Conservation (phyloP, 2,329 filamentous ascomycete species). For the Claviceps humidiphila region DNA sequence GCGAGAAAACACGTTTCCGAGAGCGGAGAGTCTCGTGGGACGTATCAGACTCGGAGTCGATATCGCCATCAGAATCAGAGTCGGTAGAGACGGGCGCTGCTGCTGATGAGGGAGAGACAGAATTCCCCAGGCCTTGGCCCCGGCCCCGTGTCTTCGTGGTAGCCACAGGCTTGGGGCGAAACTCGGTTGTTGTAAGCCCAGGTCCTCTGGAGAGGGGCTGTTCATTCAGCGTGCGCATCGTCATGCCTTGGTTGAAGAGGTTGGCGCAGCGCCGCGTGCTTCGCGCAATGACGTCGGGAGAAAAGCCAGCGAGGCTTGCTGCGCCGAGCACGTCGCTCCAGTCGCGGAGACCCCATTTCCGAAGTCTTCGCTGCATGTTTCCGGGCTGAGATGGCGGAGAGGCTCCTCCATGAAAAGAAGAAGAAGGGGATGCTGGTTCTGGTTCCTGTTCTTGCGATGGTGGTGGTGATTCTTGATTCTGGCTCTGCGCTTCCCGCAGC, state of each 20-base stretch:
- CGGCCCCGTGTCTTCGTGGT: not conserved
- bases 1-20: no score
- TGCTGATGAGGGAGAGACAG: constrained; percentile 7
- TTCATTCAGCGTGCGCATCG: constrained; percentile 41
- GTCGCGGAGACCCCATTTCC: constrained; percentile 43
- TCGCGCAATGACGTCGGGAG: constrained; percentile 49
- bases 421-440: not conserved
- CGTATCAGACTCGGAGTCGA: constrained; percentile 16
- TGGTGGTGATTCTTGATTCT: not conserved
- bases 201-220: constrained; percentile 11
- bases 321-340: constrained; percentile 79
- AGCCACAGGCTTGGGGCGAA: constrained; percentile 16
- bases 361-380: constrained; percentile 15
- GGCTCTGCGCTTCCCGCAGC: not conserved
- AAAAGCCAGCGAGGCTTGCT: constrained; percentile 62
- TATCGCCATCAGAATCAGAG: constrained; percentile 8
- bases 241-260: constrained; percentile 63
- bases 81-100: constrained; percentile 10
- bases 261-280: constrained; percentile 61
- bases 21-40: constrained; percentile 8
- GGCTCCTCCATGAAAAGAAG: not conserved
- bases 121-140: no score
- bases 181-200: constrained; percentile 15
- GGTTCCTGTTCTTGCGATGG: not conserved
- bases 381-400: not conserved